Conservation (phyloP, 176 grass and related monocot species). For the Eleusine coracana region DNA sequence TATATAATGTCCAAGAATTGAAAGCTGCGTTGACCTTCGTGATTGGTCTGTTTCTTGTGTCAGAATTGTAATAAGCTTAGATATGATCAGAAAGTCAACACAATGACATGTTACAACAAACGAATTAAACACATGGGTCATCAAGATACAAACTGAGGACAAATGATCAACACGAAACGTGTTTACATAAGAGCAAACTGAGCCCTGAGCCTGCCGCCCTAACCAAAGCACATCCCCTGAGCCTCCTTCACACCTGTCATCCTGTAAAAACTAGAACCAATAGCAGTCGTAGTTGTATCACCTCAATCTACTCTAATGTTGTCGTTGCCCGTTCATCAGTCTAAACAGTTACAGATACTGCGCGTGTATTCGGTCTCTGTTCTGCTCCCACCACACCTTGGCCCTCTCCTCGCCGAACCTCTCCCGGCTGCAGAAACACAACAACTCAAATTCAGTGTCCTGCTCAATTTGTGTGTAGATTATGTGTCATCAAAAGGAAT, state of each 20-base stretch:
- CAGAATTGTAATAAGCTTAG: not conserved
- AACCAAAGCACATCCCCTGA: not conserved
- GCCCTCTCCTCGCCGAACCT: slow-evolving; percentile 83
- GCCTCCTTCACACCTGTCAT: slow-evolving; percentile 9
- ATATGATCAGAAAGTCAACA: not conserved
- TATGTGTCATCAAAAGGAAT: not conserved
- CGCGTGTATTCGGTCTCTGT: slow-evolving; percentile 83
- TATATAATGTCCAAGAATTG: too few relatives aligned
- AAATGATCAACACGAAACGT: not conserved
- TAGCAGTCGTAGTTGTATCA: not conserved
- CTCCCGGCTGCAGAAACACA: slow-evolving; percentile 65
- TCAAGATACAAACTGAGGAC: slow-evolving; percentile 23
- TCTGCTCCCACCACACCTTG: slow-evolving; percentile 97
- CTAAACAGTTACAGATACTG: slow-evolving; percentile 74
- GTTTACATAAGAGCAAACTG: slow-evolving; percentile 35
- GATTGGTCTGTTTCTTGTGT: not conserved
- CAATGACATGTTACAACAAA: slow-evolving; percentile 1
- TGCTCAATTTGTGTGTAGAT: not conserved
- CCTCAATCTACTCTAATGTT: slow-evolving; percentile 38
- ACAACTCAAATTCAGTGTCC: not conserved
- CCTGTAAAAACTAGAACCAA: slow-evolving; percentile 44
- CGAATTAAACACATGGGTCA: slow-evolving; percentile 19
- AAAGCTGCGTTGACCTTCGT: not conserved
- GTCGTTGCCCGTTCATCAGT: not conserved
- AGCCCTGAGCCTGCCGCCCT: not conserved